These are phyloP conservation scores for Pseudonitzschia delicatissima DNA, from an alignment of 108 stramenopile genomes.

Conservation along the genomic window DNA sequence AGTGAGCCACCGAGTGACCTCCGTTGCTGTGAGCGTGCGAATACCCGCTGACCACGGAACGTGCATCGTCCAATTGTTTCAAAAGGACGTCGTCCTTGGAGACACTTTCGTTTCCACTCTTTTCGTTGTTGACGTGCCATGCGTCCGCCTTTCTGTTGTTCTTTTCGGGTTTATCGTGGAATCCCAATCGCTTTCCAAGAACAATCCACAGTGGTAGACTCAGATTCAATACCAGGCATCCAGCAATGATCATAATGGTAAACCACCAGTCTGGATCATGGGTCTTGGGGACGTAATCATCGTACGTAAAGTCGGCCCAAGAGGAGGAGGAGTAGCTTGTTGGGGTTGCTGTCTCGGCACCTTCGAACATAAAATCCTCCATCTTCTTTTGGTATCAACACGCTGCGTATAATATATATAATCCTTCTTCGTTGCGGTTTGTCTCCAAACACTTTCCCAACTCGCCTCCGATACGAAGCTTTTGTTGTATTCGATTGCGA, in stretches of 20 bases:
- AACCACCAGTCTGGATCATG: conserved; percentile 35
- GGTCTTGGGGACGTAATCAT: conserved; percentile 32
- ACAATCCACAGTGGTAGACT: conserved; percentile 9
- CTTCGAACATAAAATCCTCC: too few relatives aligned
- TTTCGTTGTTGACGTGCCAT: neutral
- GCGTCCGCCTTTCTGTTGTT: neutral
- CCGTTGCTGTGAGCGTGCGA: neutral
- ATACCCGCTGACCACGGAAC: neutral
- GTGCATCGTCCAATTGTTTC: neutral
- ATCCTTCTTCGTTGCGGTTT: too few relatives aligned
- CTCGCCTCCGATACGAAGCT: too few relatives aligned
- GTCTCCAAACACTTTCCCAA: too few relatives aligned
- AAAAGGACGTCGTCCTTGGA: neutral
- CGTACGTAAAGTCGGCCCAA: neutral
- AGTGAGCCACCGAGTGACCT: neutral
- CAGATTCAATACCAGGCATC: conserved; percentile 16
- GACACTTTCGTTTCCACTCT: neutral
- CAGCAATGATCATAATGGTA: conserved; percentile 7
- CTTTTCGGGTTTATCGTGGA: neutral
- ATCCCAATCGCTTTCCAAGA: neutral
- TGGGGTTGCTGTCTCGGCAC: too few relatives aligned
- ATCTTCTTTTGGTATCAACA: too few relatives aligned
- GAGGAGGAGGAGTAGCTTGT: too few relatives aligned
- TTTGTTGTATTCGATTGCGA: too few relatives aligned
- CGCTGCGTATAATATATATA: too few relatives aligned